Evolutionary conservation across 169 alveolate species (phyloP), one percentile per base, ranked within the genome.

Genomic region (Eimeria acervulina): DNA sequence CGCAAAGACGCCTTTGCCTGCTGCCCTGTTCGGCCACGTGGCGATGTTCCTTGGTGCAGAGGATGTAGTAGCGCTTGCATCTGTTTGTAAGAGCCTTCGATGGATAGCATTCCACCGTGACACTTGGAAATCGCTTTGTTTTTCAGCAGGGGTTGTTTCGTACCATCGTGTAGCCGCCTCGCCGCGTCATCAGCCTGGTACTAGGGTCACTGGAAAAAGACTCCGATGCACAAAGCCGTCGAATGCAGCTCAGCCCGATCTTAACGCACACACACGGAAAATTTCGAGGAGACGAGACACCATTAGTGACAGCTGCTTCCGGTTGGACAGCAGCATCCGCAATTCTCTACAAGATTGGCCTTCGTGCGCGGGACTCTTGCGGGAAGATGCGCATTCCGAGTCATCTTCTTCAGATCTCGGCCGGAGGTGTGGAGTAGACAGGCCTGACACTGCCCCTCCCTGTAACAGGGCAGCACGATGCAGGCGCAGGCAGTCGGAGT

Each of bases 51-150:
- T 87, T 19, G 94, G 51, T 61, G 94, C 94, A 4, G 83, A 87
- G 68, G 94, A 87, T 63, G 94, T 87, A 87, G 94, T n/a, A 40
- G 94, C 94, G 13, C 94, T 87, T 40, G 94, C 94, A 0, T 87
- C 94, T 38, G 94, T 42, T 28, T 87, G 94, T 23, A 87, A n/a
- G 40, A 87, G 94, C 83, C 94, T 87, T 33, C 94, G 94, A 19
- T 87, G 94, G 94, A 59, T 87, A 23, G 94, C 68, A 19, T 87
- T 59, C 26, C 66, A 87, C 81, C 19, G 94, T 0, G 83, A 87
- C 59, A 63, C 70, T 26, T 87, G 94, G 94, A 59, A 61, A 83
- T 17, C 94, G 78, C 80, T 87, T 8, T 87, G 94, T 42, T 87
- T 87, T 19, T 87, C 94, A 33, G 59, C 55, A 38, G 63, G 81